Percentiles rank a stretch among this genome's conserved stretches.
These are phyloP conservation scores for Xylariaceae sp. DNA, from an alignment of 2,329 filamentous ascomycete genomes.

Conservation along the genomic window DNA sequence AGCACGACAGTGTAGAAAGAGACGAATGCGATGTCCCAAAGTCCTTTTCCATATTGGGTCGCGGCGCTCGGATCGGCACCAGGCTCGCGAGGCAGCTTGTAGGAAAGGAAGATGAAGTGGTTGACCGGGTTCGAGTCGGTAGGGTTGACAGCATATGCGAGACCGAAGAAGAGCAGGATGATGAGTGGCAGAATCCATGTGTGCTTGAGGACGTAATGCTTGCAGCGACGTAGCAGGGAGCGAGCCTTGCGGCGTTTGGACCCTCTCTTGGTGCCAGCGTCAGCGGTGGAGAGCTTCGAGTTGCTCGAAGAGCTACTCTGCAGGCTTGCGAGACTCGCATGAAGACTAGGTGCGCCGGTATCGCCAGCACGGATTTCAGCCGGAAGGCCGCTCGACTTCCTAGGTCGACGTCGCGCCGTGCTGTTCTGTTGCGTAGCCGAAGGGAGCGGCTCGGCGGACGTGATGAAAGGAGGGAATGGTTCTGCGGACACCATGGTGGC, in stretches of 20 bases:
- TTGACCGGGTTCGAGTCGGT: conserved; percentile 71
- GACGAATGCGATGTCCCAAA: conserved; percentile 79
- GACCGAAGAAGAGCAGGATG: conserved; percentile 57
- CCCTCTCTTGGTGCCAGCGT: conserved; percentile 35
- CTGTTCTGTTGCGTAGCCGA: conserved; percentile 32
- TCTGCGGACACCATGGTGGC: conserved; percentile 42
- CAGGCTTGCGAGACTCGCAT: conserved; percentile 46
- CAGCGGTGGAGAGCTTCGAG: conserved; percentile 18
- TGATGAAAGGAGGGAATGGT: conserved; percentile 51
- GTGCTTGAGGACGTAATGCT: conserved; percentile 49
- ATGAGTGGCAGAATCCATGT: conserved; percentile 63
- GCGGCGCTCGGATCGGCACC: conserved; percentile 38
- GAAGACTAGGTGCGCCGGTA: conserved; percentile 50
- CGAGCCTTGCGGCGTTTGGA: conserved; percentile 53
- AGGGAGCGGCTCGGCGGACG: conserved; percentile 44
- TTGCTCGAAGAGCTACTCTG: conserved; percentile 16
- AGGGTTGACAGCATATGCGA: conserved; percentile 70
- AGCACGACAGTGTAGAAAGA: conserved; percentile 84
- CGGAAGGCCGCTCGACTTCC: conserved; percentile 52
- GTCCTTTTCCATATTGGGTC: conserved; percentile 81
- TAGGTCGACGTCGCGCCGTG: conserved; percentile 40
- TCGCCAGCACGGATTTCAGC: conserved; percentile 50
- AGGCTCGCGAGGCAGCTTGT: conserved; percentile 57
- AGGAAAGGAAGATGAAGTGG: conserved; percentile 84
- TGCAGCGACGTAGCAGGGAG: conserved; percentile 48